These are phyloP conservation scores for Aspergillus arachidicola DNA, from an alignment of 2,329 filamentous ascomycete species.

Conservation along the genomic window DNA sequence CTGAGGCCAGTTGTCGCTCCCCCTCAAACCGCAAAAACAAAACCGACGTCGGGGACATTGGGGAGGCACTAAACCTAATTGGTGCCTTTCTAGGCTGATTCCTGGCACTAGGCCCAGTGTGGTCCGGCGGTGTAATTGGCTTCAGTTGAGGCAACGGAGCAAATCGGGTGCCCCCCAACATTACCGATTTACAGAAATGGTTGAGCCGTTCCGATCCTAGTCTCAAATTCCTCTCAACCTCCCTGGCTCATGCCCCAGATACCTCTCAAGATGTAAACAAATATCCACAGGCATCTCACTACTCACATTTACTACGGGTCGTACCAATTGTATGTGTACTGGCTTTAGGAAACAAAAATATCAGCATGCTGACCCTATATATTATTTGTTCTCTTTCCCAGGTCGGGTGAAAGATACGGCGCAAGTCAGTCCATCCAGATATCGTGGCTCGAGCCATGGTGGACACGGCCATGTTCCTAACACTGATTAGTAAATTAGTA, in stretches of 20 bases:
- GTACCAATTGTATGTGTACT: not conserved
- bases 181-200: constrained; percentile 3
- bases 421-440: constrained; percentile 86
- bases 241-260: not conserved
- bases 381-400: not conserved
- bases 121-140: constrained; percentile 18
- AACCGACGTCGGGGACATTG: constrained; percentile 6
- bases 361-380: not conserved
- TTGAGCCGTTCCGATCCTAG: not conserved
- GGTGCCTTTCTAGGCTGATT: not conserved
- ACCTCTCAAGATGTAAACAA: not conserved
- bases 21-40: not conserved
- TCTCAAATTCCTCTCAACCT: not conserved
- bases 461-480: constrained; percentile 62
- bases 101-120: constrained; percentile 13
- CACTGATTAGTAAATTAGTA: not conserved
- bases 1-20: not conserved
- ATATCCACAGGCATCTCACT: not conserved
- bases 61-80: constrained; percentile 1
- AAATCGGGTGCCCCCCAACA: constrained; percentile 25
- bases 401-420: constrained; percentile 7
- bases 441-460: constrained; percentile 95
- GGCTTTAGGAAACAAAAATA: not conserved
- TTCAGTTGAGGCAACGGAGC: constrained; percentile 24
- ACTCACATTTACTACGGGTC: not conserved